phyloP scores from a whole-genome alignment of 345 rosid genomes.

The Gossypium australe region DNA sequence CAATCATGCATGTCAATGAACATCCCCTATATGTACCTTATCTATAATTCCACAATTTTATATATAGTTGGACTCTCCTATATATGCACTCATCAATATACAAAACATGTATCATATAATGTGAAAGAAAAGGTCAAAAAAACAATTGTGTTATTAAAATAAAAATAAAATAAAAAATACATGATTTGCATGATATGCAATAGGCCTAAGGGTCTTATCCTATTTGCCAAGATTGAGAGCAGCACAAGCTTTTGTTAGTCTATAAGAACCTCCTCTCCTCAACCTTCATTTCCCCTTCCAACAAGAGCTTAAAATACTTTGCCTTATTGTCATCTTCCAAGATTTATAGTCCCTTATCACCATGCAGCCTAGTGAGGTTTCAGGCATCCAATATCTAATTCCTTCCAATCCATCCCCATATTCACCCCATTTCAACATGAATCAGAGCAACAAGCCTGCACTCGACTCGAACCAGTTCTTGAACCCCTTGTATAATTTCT shows the following conservation, averaged over 20 bases:
- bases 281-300: slow-evolving; percentile 25
- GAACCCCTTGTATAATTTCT: slow-evolving; percentile 30
- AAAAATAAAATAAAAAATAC: no score
- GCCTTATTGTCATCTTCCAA: background rate
- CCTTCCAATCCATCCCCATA: slow-evolving; percentile 36
- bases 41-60: slow-evolving; percentile 4
- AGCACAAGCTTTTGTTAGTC: slow-evolving; percentile 33
- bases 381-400: slow-evolving; percentile 41
- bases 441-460: slow-evolving; percentile 25
- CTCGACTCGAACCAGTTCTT: slow-evolving; percentile 27
- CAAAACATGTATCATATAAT: no score
- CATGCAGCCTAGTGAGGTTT: slow-evolving; percentile 43
- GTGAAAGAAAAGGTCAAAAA: no score
- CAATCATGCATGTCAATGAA: slow-evolving; percentile 21
- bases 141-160: no score
- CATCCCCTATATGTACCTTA: slow-evolving; percentile 6
- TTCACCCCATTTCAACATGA: slow-evolving; percentile 37
- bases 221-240: slow-evolving; percentile 42
- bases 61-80: background rate
- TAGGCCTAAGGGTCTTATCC: no score
- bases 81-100: no score
- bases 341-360: background rate
- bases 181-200: no score
- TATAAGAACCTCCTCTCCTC: slow-evolving; percentile 41
- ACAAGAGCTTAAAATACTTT: background rate